Conservation (phyloP, 2,329 filamentous ascomycete genomes). For the Penicillium polonicum region DNA sequence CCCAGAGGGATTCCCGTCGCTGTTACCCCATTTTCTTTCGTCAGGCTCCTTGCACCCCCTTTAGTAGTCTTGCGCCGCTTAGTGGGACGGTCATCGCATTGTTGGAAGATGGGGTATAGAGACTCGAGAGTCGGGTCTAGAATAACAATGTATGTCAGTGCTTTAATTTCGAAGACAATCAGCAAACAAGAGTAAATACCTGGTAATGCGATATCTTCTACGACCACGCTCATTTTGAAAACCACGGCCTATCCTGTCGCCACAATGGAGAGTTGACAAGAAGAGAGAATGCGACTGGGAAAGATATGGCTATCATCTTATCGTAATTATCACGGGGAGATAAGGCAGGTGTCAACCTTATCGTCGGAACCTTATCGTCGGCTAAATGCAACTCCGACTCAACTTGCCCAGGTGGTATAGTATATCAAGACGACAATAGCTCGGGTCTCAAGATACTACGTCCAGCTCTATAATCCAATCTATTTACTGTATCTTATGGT, state of each 20-base stretch:
- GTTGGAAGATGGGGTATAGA: slow-evolving; percentile 26
- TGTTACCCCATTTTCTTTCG: slow-evolving; percentile 17
- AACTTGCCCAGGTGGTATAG: background rate
- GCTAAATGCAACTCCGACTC: background rate
- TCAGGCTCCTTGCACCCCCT: slow-evolving; percentile 19
- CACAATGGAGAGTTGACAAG: background rate
- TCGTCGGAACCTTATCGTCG: background rate
- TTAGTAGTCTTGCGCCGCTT: slow-evolving; percentile 37
- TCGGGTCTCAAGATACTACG: background rate
- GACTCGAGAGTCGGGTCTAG: slow-evolving; percentile 25
- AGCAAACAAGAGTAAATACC: slow-evolving; percentile 5
- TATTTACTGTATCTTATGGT: background rate
- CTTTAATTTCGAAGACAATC: background rate
- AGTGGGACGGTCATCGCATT: slow-evolving; percentile 22
- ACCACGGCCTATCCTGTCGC: background rate
- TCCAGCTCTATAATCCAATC: background rate
- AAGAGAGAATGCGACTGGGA: background rate
- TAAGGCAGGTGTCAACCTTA: background rate
- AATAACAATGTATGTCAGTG: slow-evolving; percentile 9
- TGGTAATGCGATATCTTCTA: slow-evolving; percentile 10
- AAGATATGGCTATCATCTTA: background rate
- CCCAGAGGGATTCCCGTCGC: slow-evolving; percentile 23
- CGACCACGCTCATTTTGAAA: slow-evolving; percentile 17
- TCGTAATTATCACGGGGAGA: background rate
- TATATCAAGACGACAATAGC: background rate